These are phyloP conservation scores for Colletotrichum endophyticum DNA, from an alignment of 2,329 filamentous ascomycete genomes.

Conservation along the genomic window DNA sequence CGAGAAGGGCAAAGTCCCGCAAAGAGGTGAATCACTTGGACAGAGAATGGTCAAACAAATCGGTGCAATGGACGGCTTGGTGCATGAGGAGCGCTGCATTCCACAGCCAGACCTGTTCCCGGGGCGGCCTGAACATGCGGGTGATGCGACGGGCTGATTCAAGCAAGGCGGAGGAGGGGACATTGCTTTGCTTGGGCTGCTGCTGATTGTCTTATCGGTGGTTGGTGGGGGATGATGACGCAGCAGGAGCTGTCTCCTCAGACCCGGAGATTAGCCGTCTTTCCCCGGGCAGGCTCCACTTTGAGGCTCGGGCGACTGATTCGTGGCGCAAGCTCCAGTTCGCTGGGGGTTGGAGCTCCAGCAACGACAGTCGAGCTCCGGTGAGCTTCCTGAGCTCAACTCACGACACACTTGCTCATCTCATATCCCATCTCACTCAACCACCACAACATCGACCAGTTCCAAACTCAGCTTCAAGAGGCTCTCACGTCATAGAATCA, in stretches of 20 bases:
- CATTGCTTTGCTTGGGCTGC: background rate
- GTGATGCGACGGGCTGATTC: background rate
- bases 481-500: background rate
- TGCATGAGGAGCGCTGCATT: background rate
- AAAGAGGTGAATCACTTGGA: background rate
- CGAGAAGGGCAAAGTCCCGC: background rate
- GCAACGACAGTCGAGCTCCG: background rate
- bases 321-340: constrained; percentile 15
- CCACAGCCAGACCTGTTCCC: background rate
- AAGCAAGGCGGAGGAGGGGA: background rate
- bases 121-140: background rate
- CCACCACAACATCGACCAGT: background rate
- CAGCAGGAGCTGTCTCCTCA: background rate
- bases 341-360: background rate
- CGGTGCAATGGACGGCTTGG: background rate
- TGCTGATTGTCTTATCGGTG: background rate
- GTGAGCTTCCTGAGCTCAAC: background rate
- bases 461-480: background rate
- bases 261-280: constrained; percentile 13
- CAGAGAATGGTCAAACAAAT: background rate
- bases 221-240: constrained; percentile 8
- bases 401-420: background rate
- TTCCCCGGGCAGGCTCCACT: background rate
- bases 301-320: background rate
- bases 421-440: background rate